Conservation (phyloP, 306 rosid genomes). For the Lathyrus tuberosus region DNA sequence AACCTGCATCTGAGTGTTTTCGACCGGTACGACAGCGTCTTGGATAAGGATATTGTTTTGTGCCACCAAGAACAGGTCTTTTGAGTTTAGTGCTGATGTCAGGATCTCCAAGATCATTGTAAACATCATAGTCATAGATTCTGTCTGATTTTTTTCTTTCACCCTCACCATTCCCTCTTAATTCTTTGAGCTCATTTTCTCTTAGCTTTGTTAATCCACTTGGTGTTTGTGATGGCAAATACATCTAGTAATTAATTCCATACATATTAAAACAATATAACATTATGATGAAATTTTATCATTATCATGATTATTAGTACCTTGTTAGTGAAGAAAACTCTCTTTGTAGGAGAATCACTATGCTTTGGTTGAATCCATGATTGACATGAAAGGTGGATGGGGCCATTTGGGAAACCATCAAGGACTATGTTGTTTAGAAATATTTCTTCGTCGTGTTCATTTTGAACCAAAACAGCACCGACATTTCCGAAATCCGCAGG, state of each 20-base stretch:
- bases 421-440: conserved; percentile 38
- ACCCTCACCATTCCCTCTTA: conserved; percentile 68
- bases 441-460: conserved; percentile 31
- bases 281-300: background rate
- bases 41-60: conserved; percentile 58
- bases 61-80: conserved; percentile 67
- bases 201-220: conserved; percentile 53
- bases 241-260: conserved; percentile 41
- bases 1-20: conserved; percentile 51
- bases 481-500: conserved; percentile 37
- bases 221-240: conserved; percentile 69
- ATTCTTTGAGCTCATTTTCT: conserved; percentile 47
- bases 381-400: conserved; percentile 40
- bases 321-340: conserved; percentile 54
- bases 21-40: conserved; percentile 54
- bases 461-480: conserved; percentile 44
- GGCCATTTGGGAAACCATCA: conserved; percentile 36
- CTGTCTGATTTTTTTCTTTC: conserved; percentile 56
- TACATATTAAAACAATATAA: background rate
- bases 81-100: conserved; percentile 38
- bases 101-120: conserved; percentile 75
- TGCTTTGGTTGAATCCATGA: conserved; percentile 49
- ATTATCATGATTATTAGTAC: background rate
- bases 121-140: conserved; percentile 72
- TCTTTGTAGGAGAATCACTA: background rate